Percentiles rank a stretch among this genome's conserved stretches.
Conservation (phyloP, 495 filamentous ascomycete species). For the Penicillium soppii region DNA sequence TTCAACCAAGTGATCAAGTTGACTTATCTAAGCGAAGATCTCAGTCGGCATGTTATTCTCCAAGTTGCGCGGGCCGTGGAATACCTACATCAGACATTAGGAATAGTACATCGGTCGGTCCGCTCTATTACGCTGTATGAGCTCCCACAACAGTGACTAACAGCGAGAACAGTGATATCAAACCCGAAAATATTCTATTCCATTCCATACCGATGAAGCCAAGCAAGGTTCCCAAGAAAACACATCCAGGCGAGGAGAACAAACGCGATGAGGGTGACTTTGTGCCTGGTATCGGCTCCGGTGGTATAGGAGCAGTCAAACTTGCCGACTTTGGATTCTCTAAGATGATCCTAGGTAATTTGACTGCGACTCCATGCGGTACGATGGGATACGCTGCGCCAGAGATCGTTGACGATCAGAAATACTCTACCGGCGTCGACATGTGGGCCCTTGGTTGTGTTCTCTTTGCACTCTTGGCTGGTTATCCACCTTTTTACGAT, state of each 20-base stretch:
- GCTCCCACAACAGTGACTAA: background rate
- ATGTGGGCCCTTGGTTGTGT: conserved; percentile 96
- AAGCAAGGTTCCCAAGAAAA: conserved; percentile 68
- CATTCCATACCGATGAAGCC: conserved; percentile 73
- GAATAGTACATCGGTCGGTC: conserved; percentile 83
- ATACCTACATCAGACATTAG: conserved; percentile 80
- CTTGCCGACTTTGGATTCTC: conserved; percentile 91
- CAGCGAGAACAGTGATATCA: conserved; percentile 68
- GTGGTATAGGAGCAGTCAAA: conserved; percentile 85
- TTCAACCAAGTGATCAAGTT: conserved; percentile 92
- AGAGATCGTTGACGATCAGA: conserved; percentile 89
- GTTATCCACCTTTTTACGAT: conserved; percentile 92
- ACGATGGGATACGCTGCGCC: conserved; percentile 92
- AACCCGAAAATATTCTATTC: conserved; percentile 88
- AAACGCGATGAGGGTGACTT: conserved; percentile 91
- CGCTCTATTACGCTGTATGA: background rate
- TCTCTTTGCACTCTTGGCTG: conserved; percentile 84
- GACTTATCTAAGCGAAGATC: conserved; percentile 88
- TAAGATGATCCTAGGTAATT: conserved; percentile 86
- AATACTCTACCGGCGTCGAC: conserved; percentile 90
- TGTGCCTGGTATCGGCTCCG: conserved; percentile 68
- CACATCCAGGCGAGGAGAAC: conserved; percentile 75
- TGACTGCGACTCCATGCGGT: conserved; percentile 93
- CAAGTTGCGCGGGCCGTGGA: conserved; percentile 83
- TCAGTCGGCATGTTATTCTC: conserved; percentile 80